Evolutionary conservation across 306 rosid genomes (phyloP), one percentile per base, ranked within the genome.

Genomic region (Citrullus colocynthis): DNA sequence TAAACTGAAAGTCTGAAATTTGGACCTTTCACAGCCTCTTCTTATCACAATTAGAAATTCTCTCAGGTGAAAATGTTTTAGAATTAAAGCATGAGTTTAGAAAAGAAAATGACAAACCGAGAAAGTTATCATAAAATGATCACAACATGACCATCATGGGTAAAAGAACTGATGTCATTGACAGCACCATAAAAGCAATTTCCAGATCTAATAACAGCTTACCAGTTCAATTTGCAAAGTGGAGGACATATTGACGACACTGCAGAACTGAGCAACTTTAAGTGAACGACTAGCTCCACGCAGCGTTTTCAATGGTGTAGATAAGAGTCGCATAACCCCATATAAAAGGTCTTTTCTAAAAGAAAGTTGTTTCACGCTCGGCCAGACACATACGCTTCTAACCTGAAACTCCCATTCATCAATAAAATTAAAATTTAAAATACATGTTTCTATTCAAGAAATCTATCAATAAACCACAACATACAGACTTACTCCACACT

Each of bases 201-300:
- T 24, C 24, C 42, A 73, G 44, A 30, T 48, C 61, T 51, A 14
- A 58, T 52, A 52, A 52, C 57, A 52, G 70, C 93, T 86, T 82
- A 95, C 97, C 97, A 95, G 85, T 85, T 95, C 97, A 84, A 95
- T 91, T 80, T 88, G 96, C 86, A 95, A 80, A 0, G 99, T 78
- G 78, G 97, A 89, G 9, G 97, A 88, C 71, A 89, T 84, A 69
- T 84, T 92, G 78, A 91, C 95, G 60, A 95, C 97, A 72, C 99
- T 95, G 90, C 99, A 95, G 64, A 95, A 95, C 49, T 91, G 96
- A 82, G 83, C 88, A 36, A 92, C 97, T 69, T 86, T 86, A 75
- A 95, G 84, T 0, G 99, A 89, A 36, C 99, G 91, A 83, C 93
- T 90, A 59, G 98, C 98, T 75, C 91, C 96, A 15, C 97, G 96